These are phyloP conservation scores for Ogataea pini DNA, from an alignment of 805 yeast species.

Conservation along the genomic window DNA sequence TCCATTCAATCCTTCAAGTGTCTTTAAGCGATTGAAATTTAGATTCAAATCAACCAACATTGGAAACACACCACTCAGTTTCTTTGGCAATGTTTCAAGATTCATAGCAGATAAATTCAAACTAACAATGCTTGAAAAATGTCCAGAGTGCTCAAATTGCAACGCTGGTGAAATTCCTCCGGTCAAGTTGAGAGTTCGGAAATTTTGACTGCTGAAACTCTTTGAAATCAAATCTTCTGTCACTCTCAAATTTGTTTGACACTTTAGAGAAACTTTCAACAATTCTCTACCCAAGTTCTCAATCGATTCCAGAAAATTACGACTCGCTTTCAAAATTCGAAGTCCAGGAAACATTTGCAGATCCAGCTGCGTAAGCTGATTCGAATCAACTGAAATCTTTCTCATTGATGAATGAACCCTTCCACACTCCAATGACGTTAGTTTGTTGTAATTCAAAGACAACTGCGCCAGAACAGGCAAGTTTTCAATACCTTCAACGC, in stretches of 20 bases:
- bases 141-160: background rate
- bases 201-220: slow-evolving; percentile 24
- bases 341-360: slow-evolving; percentile 39
- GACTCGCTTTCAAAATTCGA: slow-evolving; percentile 47
- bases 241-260: slow-evolving; percentile 30
- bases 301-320: slow-evolving; percentile 33
- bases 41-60: slow-evolving; percentile 48
- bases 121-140: slow-evolving; percentile 38
- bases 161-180: slow-evolving; percentile 26
- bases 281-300: slow-evolving; percentile 36
- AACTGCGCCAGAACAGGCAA: slow-evolving; percentile 40
- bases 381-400: slow-evolving; percentile 41
- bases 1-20: slow-evolving; percentile 37
- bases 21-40: slow-evolving; percentile 46
- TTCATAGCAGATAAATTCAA: slow-evolving; percentile 51
- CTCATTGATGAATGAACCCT: slow-evolving; percentile 35
- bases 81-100: slow-evolving; percentile 39
- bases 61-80: slow-evolving; percentile 44
- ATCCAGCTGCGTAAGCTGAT: slow-evolving; percentile 37
- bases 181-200: slow-evolving; percentile 38
- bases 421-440: slow-evolving; percentile 30
- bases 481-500: slow-evolving; percentile 38
- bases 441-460: slow-evolving; percentile 43
- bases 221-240: slow-evolving; percentile 23
- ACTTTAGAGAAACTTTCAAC: slow-evolving; percentile 46